Conservation (phyloP, 768 basidiomycete species). For the Podaxis carcinomalis region DNA sequence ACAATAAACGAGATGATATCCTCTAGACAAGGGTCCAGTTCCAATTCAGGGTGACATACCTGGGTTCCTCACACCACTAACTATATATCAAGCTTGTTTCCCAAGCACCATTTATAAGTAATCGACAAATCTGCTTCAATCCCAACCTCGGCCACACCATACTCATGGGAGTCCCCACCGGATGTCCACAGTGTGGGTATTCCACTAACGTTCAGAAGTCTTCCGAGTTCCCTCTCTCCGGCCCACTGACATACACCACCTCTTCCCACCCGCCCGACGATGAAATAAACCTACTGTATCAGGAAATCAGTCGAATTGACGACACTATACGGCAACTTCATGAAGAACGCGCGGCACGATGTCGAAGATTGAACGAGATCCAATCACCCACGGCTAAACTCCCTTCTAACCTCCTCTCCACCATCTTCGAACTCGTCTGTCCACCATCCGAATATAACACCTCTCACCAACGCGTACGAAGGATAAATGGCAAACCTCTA, state of each 20-base stretch:
- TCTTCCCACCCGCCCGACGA: neutral
- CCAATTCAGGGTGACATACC: neutral
- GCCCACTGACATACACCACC: neutral
- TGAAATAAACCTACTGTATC: neutral
- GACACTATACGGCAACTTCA: neutral
- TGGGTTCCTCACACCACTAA: neutral
- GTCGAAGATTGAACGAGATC: slow-evolving; percentile 4
- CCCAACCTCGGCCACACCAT: neutral
- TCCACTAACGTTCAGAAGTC: neutral
- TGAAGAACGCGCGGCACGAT: neutral
- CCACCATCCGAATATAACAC: slow-evolving; percentile 8
- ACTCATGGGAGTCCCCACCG: neutral
- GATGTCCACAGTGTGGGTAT: neutral
- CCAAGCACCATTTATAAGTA: neutral
- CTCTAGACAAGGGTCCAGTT: neutral
- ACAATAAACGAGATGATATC: neutral
- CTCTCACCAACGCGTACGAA: slow-evolving; percentile 5
- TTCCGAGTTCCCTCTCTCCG: neutral
- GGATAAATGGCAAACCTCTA: neutral
- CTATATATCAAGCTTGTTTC: neutral
- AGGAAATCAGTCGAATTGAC: slow-evolving; percentile 4
- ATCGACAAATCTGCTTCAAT: neutral
- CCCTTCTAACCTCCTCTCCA: slow-evolving; percentile 2
- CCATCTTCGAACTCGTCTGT: slow-evolving; percentile 6
- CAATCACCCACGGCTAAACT: neutral